These are phyloP conservation scores for Macrophomina pseudophaseolina DNA, from an alignment of 2,329 filamentous ascomycete species.

Conservation along the genomic window DNA sequence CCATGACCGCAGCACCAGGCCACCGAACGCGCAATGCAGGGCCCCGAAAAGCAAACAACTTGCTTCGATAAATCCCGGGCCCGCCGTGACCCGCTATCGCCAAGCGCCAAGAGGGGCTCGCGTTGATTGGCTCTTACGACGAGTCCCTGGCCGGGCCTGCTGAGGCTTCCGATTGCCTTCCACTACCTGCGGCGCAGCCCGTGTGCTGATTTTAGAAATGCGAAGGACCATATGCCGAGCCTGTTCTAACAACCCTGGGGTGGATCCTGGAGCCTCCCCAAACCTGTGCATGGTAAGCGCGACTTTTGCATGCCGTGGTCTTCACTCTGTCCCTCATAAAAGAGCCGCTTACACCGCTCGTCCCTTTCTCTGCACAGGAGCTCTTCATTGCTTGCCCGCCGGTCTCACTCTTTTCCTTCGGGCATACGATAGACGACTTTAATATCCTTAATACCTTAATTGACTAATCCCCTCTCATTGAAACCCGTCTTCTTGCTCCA, in stretches of 20 bases:
- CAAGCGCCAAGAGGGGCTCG: slow-evolving; percentile 2
- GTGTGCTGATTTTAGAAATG: slow-evolving; percentile 17
- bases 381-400: not conserved
- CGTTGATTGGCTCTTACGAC: not conserved
- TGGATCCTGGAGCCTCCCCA: not conserved
- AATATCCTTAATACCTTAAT: not conserved
- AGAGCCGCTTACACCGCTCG: not conserved
- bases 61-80: not conserved
- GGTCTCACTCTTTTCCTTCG: not conserved
- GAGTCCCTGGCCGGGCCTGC: not conserved
- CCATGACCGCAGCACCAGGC: too few species aligned
- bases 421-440: not conserved
- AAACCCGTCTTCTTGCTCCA: not conserved
- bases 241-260: not conserved
- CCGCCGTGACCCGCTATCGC: not conserved
- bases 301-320: not conserved
- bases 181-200: slow-evolving; percentile 2
- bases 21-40: not conserved
- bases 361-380: not conserved
- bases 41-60: not conserved
- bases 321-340: not conserved
- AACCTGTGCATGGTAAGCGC: not conserved
- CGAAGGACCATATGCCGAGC: slow-evolving; percentile 9
- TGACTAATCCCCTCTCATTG: not conserved
- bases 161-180: not conserved